phyloP scores from a whole-genome alignment of 2,329 filamentous ascomycete species.

The Trichophyton simii region DNA sequence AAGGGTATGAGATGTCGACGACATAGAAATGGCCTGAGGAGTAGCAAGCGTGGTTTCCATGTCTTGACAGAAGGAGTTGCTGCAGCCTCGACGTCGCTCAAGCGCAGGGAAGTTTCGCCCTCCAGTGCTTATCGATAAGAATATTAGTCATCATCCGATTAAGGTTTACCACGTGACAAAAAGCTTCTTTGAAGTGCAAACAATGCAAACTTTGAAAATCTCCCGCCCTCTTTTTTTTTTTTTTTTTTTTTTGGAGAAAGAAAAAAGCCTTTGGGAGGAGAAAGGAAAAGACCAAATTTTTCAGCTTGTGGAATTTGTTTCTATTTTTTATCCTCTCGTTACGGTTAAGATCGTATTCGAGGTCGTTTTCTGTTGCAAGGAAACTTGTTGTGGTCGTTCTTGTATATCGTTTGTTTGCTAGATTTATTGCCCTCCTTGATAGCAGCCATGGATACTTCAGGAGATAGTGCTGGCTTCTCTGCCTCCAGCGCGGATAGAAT shows the following conservation, averaged over 20 bases:
- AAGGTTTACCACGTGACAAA: not conserved
- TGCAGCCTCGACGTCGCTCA: too few relatives aligned
- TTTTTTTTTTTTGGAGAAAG: not conserved
- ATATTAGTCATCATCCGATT: too few relatives aligned
- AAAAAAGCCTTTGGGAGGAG: not conserved
- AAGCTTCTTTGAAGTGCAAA: not conserved
- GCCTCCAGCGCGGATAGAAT: constrained; percentile 34
- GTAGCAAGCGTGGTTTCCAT: not conserved
- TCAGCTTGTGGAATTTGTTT: not conserved
- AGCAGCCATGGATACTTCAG: not conserved
- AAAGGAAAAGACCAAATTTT: not conserved
- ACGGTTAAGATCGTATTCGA: not conserved
- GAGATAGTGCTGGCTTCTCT: not conserved
- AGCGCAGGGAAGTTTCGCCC: too few relatives aligned
- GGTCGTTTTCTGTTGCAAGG: not conserved
- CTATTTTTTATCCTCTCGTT: not conserved
- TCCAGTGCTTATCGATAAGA: too few relatives aligned
- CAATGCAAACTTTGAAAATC: not conserved
- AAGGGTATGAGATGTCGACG: not conserved
- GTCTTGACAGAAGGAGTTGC: too few relatives aligned
- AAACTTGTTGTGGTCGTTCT: not conserved
- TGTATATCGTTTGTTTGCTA: too few relatives aligned
- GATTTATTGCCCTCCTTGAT: too few relatives aligned
- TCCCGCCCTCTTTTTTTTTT: not conserved
- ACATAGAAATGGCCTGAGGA: too few relatives aligned